Evolutionary conservation across 495 filamentous ascomycete genomes (phyloP).

Genomic region (Lepidopterella palustris): DNA sequence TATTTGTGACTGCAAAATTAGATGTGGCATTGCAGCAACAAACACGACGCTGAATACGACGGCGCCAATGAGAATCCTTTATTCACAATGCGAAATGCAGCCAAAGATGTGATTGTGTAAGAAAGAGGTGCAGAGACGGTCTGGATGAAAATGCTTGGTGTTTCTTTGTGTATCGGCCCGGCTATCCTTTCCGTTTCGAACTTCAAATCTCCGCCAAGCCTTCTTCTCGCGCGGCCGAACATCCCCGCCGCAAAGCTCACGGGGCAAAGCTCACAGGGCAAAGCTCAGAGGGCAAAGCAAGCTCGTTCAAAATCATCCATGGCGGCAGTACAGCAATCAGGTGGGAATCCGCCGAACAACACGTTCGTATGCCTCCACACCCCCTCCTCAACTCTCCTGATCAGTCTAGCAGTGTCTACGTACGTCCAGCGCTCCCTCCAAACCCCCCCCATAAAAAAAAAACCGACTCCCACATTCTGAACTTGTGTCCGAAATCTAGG

Average conservation of each 20-base stretch:
- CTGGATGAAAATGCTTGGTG: neutral
- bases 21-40: neutral
- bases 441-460: neutral
- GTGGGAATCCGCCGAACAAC: neutral
- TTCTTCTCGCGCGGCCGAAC: neutral
- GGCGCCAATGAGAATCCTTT: neutral
- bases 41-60: neutral
- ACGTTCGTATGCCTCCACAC: neutral
- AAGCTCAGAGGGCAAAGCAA: no score
- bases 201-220: neutral
- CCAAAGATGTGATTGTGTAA: neutral
- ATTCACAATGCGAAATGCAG: neutral
- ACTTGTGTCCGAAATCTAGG: constrained; percentile 40
- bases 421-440: neutral
- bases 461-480: neutral
- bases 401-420: constrained; percentile 3
- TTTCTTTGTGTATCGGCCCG: neutral
- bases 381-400: neutral
- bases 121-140: neutral
- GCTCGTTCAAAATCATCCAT: neutral
- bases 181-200: neutral
- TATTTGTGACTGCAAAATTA: no score
- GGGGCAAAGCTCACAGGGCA: no score
- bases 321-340: neutral
- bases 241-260: neutral